Evolutionary conservation across 2,329 filamentous ascomycete genomes (phyloP).

Genomic region (Penicillium glabrum): DNA sequence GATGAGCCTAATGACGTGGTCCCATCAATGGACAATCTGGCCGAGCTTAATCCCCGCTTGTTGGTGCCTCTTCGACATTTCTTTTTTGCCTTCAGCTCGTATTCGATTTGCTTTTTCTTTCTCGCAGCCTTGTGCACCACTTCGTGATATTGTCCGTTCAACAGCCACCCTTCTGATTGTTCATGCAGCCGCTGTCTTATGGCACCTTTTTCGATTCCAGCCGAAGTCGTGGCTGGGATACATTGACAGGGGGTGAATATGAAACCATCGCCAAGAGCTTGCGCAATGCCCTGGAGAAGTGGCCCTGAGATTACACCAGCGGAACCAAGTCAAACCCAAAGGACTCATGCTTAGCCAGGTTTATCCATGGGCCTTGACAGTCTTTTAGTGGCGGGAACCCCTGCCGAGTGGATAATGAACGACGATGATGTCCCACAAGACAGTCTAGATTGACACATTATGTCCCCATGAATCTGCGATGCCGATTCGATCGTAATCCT

Average conservation of each 20-base stretch:
- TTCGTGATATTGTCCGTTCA: not conserved
- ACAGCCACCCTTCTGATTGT: not conserved
- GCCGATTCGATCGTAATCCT: conserved; percentile 5
- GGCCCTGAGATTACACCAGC: conserved; percentile 2
- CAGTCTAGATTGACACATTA: conserved; percentile 6
- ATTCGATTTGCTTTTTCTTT: not conserved
- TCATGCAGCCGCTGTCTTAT: not conserved
- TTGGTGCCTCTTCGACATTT: not conserved
- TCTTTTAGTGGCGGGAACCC: conserved; percentile 1
- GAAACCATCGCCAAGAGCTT: not conserved
- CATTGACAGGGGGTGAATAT: not conserved
- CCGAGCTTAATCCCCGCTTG: conserved; percentile 5
- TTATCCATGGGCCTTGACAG: conserved; percentile 7
- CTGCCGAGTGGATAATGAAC: conserved; percentile 9
- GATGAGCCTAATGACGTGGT: conserved; percentile 4
- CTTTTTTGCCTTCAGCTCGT: not conserved
- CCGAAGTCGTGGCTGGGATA: not conserved
- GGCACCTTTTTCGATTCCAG: not conserved
- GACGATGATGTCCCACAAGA: conserved; percentile 1
- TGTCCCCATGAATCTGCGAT: not conserved
- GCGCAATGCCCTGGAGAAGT: conserved; percentile 1
- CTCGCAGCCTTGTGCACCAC: not conserved
- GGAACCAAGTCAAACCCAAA: conserved; percentile 6
- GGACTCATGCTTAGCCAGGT: not conserved
- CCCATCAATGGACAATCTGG: not conserved